Base-by-base conservation (phyloP, 768 basidiomycete genomes). In the Tulasnella sp. region DNA sequence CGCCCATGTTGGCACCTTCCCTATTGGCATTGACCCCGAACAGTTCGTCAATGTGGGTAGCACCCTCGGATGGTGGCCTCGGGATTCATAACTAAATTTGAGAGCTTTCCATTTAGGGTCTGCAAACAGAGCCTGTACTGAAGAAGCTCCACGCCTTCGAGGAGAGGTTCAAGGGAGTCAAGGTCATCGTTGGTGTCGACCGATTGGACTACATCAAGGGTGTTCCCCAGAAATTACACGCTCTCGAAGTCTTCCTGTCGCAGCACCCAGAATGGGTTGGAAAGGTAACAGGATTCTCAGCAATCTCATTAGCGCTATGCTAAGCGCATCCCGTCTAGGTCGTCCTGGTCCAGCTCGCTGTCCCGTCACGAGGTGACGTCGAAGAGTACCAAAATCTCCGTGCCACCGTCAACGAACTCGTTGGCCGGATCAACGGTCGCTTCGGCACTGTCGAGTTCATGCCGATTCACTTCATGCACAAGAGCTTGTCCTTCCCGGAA, bases 381-480 rank as follows among this genome's bases (percentile, higher is more conserved):
- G 98, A 99, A 85, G 98, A 99, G 85, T 99, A 99, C 83, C 98
- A 99, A 84, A 99, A 98, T 85, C 85, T 99, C 79, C 91, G 98
- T 20, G 91, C 95, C 23, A 94, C 93, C 1, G 96, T 99, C 75
- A 99, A 99, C 86, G 96, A 99, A 84, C 90, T 99, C 72, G 98
- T 99, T 40, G 98, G 98, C 2, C 91, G 97, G 35, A 99, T 99
- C 85, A 99, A 99, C 83, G 98, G 98, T 10, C 92, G 96, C 11
- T 99, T 99, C 82, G 98, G 98, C 40, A 99, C 98, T 0, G 96
- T 99, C 83, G 98, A 99, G 81, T 99, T 97, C 84, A 98, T 98
- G 95, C 98, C 98, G 7, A 99, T 99, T 79, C 98, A 99, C 85
- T 99, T 98, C 85, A 95, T 99, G 94, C 97, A 99, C 88, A 96